Conservation (phyloP, 164 flowering plant species). For the Houttuynia cordata region DNA sequence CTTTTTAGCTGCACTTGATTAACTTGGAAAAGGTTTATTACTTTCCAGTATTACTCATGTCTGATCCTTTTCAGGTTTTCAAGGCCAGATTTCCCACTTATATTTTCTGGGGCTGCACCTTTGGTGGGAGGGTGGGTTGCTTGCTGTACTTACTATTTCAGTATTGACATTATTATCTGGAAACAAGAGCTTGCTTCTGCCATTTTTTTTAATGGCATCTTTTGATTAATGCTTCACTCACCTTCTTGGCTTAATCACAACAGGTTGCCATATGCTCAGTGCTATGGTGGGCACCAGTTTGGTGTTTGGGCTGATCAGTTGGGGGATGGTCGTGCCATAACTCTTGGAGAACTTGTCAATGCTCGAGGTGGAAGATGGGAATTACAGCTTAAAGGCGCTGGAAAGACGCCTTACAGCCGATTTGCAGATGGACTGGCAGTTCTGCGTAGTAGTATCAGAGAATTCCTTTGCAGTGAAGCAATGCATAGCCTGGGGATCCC, state of each 20-base stretch:
- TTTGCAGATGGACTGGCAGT: conserved; percentile 99
- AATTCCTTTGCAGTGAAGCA: conserved; percentile 98
- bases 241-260: neutral
- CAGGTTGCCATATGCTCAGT: conserved; percentile 90
- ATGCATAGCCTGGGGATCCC: conserved; percentile 91
- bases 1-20: conserved; percentile 1
- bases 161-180: neutral
- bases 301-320: conserved; percentile 99
- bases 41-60: neutral
- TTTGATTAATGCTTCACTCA: neutral
- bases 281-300: conserved; percentile 99
- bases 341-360: conserved; percentile 82
- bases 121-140: conserved; percentile 73
- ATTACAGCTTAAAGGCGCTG: conserved; percentile 95
- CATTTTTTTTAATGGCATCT: neutral
- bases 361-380: conserved; percentile 88
- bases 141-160: neutral
- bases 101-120: conserved; percentile 75
- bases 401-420: conserved; percentile 97
- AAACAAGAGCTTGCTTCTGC: neutral
- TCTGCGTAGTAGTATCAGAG: conserved; percentile 90
- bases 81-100: conserved; percentile 73
- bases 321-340: conserved; percentile 97
- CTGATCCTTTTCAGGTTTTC: conserved; percentile 50
- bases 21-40: neutral